Evolutionary conservation across 306 rosid species (phyloP).

Genomic region (Comarum palustre): DNA sequence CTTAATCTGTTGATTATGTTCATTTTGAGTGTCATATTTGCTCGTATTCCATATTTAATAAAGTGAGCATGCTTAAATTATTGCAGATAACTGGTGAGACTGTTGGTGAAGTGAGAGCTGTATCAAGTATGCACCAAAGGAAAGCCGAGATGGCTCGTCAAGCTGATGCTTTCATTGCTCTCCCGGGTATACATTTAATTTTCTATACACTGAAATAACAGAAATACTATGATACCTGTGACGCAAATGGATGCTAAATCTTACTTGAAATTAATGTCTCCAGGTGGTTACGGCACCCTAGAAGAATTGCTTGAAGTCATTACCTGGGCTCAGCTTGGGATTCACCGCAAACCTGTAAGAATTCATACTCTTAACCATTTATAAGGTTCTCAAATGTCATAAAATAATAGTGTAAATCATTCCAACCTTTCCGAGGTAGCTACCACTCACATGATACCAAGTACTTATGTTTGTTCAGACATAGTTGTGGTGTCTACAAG

Average conservation of each 20-base stretch:
- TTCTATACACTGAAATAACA: background rate
- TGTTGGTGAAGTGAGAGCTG: slow-evolving; percentile 89
- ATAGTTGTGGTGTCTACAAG: slow-evolving; percentile 35
- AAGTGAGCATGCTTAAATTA: background rate
- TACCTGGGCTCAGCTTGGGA: slow-evolving; percentile 99
- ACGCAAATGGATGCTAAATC: background rate
- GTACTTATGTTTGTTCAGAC: slow-evolving; percentile 25
- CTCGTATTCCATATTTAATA: background rate
- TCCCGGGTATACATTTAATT: slow-evolving; percentile 58
- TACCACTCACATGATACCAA: slow-evolving; percentile 24
- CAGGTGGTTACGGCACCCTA: slow-evolving; percentile 97
- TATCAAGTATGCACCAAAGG: slow-evolving; percentile 95
- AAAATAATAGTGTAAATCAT: slow-evolving; percentile 5
- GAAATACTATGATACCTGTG: background rate
- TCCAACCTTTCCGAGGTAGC: slow-evolving; percentile 10
- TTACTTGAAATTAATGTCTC: background rate
- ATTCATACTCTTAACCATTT: background rate
- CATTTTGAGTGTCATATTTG: background rate
- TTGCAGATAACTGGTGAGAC: slow-evolving; percentile 85
- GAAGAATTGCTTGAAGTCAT: slow-evolving; percentile 97
- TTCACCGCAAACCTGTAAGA: slow-evolving; percentile 91
- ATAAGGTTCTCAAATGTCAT: background rate
- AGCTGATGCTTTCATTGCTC: slow-evolving; percentile 97
- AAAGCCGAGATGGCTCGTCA: slow-evolving; percentile 99
- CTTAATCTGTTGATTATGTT: background rate